Evolutionary conservation across 2,329 filamentous ascomycete genomes (phyloP), one percentile per base, ranked within the genome.

Genomic region (Pyrenophora teres): DNA sequence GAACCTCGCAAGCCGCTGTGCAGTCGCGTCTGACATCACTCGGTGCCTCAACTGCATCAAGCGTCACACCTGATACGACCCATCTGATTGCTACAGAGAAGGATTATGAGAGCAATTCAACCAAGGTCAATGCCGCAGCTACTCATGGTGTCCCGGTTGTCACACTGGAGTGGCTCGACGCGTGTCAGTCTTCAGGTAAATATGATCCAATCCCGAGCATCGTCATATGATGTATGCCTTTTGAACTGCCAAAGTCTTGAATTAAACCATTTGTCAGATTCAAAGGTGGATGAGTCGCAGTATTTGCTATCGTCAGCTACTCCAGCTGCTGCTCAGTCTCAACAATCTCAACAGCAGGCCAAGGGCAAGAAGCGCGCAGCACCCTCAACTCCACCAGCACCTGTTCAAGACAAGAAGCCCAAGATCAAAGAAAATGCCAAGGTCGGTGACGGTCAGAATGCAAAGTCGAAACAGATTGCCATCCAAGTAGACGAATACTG

Each of bases 111-210:
- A 80, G 78, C 38, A 70, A 71, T 0, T 78, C 79, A 0, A 66
- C 73, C 37, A 87, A 87, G 63, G 80, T 83, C 57, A 75, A 74
- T 60, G 70, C 80, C 13, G 82, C 79, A 4, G 68, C 75, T 8
- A 60, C 75, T 10, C 75, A 79, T 30, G 75, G 69, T 16, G 72
- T 87, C 10, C 78, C 78, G 2, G 78, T 90, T 39, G 80, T 90
- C 21, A 77, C 72, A 8, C 68, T 86, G 0, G 73, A 81, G 12
- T 91, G 88, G 88, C 73, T 86, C n/a, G 57, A 81, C 2, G 80
- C 85, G n/a, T 85, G 80, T 18, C 73, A 81, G 32, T 56, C 73
- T 12, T 69, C 73, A 13, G 75, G 74, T 39, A 67, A 73, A 50
- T 36, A 42, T 38, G 30, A 15, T 13, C 13, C 30, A n/a, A 12